phyloP scores from a whole-genome alignment of 192 early-diverging fungal species.

The Kappamyces sp. region DNA sequence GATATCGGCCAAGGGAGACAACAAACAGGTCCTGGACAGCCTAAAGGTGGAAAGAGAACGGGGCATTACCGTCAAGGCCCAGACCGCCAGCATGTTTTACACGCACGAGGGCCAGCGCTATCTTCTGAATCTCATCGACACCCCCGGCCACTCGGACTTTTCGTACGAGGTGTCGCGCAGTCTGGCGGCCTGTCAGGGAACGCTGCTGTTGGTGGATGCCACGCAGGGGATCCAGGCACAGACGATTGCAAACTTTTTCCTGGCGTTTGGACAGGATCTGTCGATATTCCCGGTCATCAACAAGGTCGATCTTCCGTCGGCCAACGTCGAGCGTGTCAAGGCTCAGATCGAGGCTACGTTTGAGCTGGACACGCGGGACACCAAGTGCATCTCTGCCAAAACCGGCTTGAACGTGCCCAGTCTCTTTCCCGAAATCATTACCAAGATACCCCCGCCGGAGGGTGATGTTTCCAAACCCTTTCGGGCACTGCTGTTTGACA shows the following conservation, averaged over 20 bases:
- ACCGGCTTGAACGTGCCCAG: constrained; percentile 53
- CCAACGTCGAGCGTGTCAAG: constrained; percentile 70
- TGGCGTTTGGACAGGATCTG: constrained; percentile 85
- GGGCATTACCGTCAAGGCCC: constrained; percentile 97
- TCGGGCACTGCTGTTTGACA: constrained; percentile 89
- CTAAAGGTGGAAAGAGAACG: constrained; percentile 91
- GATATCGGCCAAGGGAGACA: constrained; percentile 60
- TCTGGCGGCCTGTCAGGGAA: constrained; percentile 89
- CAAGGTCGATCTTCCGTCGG: constrained; percentile 88
- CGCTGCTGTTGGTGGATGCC: constrained; percentile 87
- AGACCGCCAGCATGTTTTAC: constrained; percentile 93
- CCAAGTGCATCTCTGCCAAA: constrained; percentile 78
- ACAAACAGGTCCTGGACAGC: constrained; percentile 93
- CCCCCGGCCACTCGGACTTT: constrained; percentile 88
- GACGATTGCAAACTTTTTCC: constrained; percentile 94
- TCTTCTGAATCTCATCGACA: constrained; percentile 92
- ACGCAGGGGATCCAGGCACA: constrained; percentile 96
- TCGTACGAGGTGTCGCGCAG: constrained; percentile 93
- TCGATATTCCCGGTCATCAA: constrained; percentile 86
- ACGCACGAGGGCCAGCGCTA: constrained; percentile 72
- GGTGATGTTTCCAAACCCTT: constrained; percentile 64
- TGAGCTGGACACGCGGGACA: constrained; percentile 65
- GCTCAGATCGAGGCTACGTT: constrained; percentile 81
- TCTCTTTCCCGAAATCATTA: constrained; percentile 74
- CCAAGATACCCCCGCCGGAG: constrained; percentile 65